phyloP scores from a whole-genome alignment of 1,284 basidiomycete genomes.

The Exobasidium rhododendri region DNA sequence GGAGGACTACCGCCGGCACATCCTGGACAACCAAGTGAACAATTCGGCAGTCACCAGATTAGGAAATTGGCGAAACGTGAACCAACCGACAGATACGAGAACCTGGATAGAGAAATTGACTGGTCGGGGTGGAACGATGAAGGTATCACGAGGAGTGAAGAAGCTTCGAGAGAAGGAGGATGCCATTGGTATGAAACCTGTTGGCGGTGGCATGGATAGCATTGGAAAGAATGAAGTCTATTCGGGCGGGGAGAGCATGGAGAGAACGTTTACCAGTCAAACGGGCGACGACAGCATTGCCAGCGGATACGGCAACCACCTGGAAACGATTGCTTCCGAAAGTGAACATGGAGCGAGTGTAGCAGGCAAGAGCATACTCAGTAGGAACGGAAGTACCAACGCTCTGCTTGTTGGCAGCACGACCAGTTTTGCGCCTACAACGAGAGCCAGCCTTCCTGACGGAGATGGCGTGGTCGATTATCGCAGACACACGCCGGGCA shows the following conservation, averaged over 20 bases:
- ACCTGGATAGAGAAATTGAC: slow-evolving; percentile 71
- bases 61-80: slow-evolving; percentile 82
- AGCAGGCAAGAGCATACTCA: neutral
- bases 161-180: slow-evolving; percentile 79
- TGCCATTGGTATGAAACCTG: slow-evolving; percentile 53
- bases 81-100: slow-evolving; percentile 75
- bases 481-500: slow-evolving; percentile 66
- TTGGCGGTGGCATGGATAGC: neutral
- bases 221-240: neutral
- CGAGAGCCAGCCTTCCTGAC: neutral
- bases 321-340: slow-evolving; percentile 43
- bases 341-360: slow-evolving; percentile 27
- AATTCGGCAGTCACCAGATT: slow-evolving; percentile 82
- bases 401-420: neutral
- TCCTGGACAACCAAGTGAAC: slow-evolving; percentile 86
- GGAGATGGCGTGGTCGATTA: slow-evolving; percentile 65
- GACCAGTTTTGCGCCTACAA: neutral
- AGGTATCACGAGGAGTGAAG: slow-evolving; percentile 77
- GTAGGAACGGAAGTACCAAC: neutral
- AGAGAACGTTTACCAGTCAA: neutral
- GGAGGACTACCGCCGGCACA: slow-evolving; percentile 85
- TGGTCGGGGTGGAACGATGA: slow-evolving; percentile 60
- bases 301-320: slow-evolving; percentile 23
- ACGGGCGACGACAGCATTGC: slow-evolving; percentile 27
- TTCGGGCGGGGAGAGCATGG: neutral